These are phyloP conservation scores for Tuber melanosporum DNA, from an alignment of 495 filamentous ascomycete genomes.

Conservation along the genomic window DNA sequence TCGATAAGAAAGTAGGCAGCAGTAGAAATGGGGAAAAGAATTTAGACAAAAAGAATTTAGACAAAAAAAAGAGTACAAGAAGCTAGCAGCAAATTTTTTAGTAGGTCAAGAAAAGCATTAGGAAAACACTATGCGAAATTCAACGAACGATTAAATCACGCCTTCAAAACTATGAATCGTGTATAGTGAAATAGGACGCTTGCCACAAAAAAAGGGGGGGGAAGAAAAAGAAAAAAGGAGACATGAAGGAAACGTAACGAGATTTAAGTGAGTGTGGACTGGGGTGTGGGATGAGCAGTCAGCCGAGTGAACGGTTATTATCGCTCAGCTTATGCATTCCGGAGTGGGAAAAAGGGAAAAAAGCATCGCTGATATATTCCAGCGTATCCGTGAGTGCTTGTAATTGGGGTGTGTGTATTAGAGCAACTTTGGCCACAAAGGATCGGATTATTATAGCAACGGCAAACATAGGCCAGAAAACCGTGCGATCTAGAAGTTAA, in stretches of 20 bases:
- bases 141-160: conserved; percentile 4
- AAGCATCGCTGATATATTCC: background rate
- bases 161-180: conserved; percentile 3
- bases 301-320: background rate
- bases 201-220: background rate
- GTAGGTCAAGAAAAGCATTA: background rate
- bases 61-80: background rate
- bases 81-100: background rate
- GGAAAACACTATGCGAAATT: background rate
- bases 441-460: background rate
- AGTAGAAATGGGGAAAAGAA: background rate
- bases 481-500: conserved; percentile 12
- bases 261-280: background rate
- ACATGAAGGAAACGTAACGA: background rate
- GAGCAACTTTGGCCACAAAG: background rate
- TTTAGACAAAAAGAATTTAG: background rate
- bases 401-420: background rate
- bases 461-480: background rate
- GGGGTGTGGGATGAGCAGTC: background rate
- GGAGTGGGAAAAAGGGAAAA: background rate
- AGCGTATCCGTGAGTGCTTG: background rate
- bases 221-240: background rate
- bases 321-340: background rate
- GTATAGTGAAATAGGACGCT: background rate
- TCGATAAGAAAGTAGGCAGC: background rate